A percentile compares a stretch with the other conserved stretches of the same genome.
Evolutionary conservation across 176 grass and related monocot species (phyloP).

Genomic region (Neostapfia colusana): DNA sequence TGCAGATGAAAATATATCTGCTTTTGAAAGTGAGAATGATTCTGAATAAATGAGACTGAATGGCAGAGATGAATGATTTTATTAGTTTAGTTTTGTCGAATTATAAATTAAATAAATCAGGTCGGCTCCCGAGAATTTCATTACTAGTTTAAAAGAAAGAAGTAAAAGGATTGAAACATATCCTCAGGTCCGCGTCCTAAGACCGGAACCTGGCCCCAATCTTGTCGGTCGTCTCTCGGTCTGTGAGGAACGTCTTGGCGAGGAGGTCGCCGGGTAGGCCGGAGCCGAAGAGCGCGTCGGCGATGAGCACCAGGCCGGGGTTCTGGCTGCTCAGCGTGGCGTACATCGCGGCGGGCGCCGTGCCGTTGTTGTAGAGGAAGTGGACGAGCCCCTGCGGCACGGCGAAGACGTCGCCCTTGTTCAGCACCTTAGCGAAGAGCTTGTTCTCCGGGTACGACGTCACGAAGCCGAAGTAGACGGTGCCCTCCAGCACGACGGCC

Average conservation of each 20-base stretch:
- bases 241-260: slow-evolving; percentile 47
- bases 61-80: too few species aligned
- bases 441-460: slow-evolving; percentile 54
- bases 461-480: slow-evolving; percentile 61
- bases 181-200: neutral
- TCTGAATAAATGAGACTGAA: too few species aligned
- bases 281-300: slow-evolving; percentile 34
- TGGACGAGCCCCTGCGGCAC: slow-evolving; percentile 56
- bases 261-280: slow-evolving; percentile 46
- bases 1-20: too few species aligned
- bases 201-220: slow-evolving; percentile 39
- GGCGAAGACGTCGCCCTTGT: slow-evolving; percentile 55
- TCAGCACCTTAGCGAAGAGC: slow-evolving; percentile 48
- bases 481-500: slow-evolving; percentile 40
- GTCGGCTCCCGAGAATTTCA: too few species aligned
- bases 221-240: slow-evolving; percentile 9
- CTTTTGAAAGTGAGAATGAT: too few species aligned
- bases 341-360: slow-evolving; percentile 38
- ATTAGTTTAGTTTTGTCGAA: too few species aligned
- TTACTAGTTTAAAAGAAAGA: too few species aligned
- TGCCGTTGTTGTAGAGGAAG: slow-evolving; percentile 52
- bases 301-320: slow-evolving; percentile 46
- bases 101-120: too few species aligned
- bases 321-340: slow-evolving; percentile 59
- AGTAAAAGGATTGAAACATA: too few species aligned